A percentile compares a stretch with the other conserved stretches of the same genome.
phyloP scores from a whole-genome alignment of 2,329 filamentous ascomycete species.

The Cladophialophora exuberans region DNA sequence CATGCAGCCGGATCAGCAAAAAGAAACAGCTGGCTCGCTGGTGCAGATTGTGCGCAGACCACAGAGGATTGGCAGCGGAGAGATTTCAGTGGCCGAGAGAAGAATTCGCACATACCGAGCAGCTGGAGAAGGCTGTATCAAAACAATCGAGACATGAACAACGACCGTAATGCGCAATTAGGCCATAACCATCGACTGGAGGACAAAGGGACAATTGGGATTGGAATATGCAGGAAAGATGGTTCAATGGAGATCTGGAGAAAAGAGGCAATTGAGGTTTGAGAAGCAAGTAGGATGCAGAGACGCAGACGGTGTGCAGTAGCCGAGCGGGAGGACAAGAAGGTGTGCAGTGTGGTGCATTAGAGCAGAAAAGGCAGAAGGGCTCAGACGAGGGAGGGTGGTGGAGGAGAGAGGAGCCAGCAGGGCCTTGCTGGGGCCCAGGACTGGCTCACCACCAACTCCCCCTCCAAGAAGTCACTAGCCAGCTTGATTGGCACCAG shows the following conservation, averaged over 20 bases:
- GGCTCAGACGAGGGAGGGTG: conserved; percentile 4
- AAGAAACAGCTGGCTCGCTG: conserved; percentile 6
- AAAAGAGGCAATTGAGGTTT: conserved; percentile 30
- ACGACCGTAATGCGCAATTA: conserved; percentile 26
- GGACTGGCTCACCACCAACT: conserved; percentile 2
- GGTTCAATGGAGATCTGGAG: conserved; percentile 32
- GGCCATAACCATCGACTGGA: conserved; percentile 16
- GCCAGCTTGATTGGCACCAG: conserved; percentile 21
- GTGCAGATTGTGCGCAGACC: conserved; percentile 11
- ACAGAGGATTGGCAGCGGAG: conserved; percentile 11
- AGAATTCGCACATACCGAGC: conserved; percentile 24
- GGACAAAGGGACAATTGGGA: conserved; percentile 15
- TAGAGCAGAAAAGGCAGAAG: conserved; percentile 27
- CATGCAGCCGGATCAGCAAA: conserved; percentile 19
- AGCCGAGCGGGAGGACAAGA: conserved; percentile 31
- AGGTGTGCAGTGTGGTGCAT: conserved; percentile 31
- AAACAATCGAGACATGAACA: conserved; percentile 17
- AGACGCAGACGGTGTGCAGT: conserved; percentile 30
- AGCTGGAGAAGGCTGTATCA: conserved; percentile 21
- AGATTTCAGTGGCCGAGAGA: conserved; percentile 2
- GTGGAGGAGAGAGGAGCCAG: conserved; percentile 3
- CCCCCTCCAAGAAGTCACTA: not conserved
- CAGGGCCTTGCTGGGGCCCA: not conserved
- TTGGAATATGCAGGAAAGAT: conserved; percentile 25
- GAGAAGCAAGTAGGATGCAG: conserved; percentile 31